A percentile compares a stretch with the other conserved stretches of the same genome.
phyloP scores from a whole-genome alignment of 2,329 filamentous ascomycete species.

The Trichoderma koningii region DNA sequence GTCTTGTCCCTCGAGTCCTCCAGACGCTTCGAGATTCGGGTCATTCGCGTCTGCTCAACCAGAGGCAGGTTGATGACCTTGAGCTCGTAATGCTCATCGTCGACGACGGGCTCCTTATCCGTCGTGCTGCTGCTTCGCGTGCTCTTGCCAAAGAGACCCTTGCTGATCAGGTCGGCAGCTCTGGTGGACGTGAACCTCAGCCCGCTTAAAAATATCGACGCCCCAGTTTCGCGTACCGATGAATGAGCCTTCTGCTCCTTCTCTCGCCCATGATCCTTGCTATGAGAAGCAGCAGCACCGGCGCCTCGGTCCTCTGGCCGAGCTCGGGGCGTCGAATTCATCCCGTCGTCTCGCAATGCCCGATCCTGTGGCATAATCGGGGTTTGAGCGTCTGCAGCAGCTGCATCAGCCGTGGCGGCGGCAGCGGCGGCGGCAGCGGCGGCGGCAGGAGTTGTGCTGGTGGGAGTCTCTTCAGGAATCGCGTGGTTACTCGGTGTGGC shows the following conservation, averaged over 20 bases:
- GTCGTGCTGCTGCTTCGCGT: conserved; percentile 69
- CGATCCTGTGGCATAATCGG: conserved; percentile 67
- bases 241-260: conserved; percentile 51
- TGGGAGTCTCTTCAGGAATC: conserved; percentile 34
- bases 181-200: conserved; percentile 71
- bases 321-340: conserved; percentile 65
- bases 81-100: conserved; percentile 81
- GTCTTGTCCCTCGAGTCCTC: conserved; percentile 92
- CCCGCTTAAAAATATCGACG: conserved; percentile 68
- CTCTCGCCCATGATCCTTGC: conserved; percentile 49
- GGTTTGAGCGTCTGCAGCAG: conserved; percentile 52
- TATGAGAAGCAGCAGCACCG: conserved; percentile 40
- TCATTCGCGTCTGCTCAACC: conserved; percentile 85
- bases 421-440: conserved; percentile 34
- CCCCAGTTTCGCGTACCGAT: conserved; percentile 62
- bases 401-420: background rate
- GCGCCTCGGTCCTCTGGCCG: conserved; percentile 69
- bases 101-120: conserved; percentile 65
- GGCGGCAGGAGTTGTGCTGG: conserved; percentile 22
- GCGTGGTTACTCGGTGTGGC: conserved; percentile 35
- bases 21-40: conserved; percentile 85
- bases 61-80: conserved; percentile 85
- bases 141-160: conserved; percentile 79
- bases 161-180: conserved; percentile 78
- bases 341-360: conserved; percentile 67